Conservation (phyloP, 495 filamentous ascomycete genomes). For the Penicillium macrosclerotiorum region DNA sequence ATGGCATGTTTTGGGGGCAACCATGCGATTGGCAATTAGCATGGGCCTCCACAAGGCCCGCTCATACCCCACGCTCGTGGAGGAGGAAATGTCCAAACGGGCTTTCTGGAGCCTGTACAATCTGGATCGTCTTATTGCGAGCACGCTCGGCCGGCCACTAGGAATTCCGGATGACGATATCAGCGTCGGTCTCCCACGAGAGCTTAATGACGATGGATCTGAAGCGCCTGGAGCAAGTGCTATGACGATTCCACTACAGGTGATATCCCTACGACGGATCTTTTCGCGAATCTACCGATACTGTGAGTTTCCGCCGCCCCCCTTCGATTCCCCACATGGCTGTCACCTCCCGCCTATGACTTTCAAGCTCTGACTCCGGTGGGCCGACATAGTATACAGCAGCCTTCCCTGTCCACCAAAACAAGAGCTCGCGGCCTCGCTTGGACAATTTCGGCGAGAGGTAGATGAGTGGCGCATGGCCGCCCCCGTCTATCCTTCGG, state of each 20-base stretch:
- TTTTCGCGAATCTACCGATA: constrained; percentile 48
- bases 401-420: constrained; percentile 36
- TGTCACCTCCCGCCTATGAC: background rate
- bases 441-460: constrained; percentile 46
- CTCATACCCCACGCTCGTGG: constrained; percentile 29
- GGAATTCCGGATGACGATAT: constrained; percentile 53
- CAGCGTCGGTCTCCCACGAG: constrained; percentile 40
- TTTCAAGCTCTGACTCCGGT: too few relatives aligned
- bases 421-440: constrained; percentile 30
- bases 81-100: constrained; percentile 50
- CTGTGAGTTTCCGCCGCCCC: constrained; percentile 25
- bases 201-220: constrained; percentile 44
- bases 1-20: constrained; percentile 51
- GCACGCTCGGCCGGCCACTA: constrained; percentile 48
- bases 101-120: constrained; percentile 55
- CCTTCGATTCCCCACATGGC: background rate
- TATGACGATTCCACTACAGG: constrained; percentile 51
- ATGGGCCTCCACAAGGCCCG: constrained; percentile 49
- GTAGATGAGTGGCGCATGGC: constrained; percentile 47
- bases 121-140: constrained; percentile 49
- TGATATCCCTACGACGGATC: constrained; percentile 47
- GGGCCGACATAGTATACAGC: constrained; percentile 44
- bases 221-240: constrained; percentile 38
- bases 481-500: constrained; percentile 40
- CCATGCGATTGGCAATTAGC: constrained; percentile 47